phyloP scores from a whole-genome alignment of 2,329 filamentous ascomycete genomes.

The Polychaeton citri region DNA sequence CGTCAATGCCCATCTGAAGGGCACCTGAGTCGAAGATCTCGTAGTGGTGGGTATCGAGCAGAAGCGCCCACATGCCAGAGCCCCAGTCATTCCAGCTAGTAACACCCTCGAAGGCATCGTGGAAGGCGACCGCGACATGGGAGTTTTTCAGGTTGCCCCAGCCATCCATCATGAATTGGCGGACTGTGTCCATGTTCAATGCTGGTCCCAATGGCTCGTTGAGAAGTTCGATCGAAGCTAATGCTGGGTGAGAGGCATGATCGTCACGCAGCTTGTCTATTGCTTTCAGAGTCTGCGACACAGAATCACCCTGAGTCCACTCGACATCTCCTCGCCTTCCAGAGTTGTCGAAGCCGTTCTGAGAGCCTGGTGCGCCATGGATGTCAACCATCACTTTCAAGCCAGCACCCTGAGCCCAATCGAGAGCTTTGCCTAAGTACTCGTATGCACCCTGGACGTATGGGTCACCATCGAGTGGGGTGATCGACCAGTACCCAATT shows the following conservation, averaged over 20 bases:
- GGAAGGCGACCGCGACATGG: slow-evolving; percentile 30
- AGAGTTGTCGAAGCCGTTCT: slow-evolving; percentile 57
- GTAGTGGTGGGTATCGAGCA: slow-evolving; percentile 37
- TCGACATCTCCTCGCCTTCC: slow-evolving; percentile 35
- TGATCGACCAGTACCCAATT: slow-evolving; percentile 52
- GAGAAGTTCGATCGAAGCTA: slow-evolving; percentile 33
- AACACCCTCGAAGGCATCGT: slow-evolving; percentile 34
- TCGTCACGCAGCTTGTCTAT: slow-evolving; percentile 35
- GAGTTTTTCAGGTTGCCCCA: slow-evolving; percentile 32
- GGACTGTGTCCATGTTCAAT: slow-evolving; percentile 29
- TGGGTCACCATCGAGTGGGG: slow-evolving; percentile 39
- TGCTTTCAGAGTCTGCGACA: slow-evolving; percentile 27
- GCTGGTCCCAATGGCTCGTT: slow-evolving; percentile 34
- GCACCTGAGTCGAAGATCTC: slow-evolving; percentile 30
- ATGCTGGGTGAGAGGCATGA: slow-evolving; percentile 29
- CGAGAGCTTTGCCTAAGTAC: slow-evolving; percentile 43
- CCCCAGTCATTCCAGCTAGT: slow-evolving; percentile 32
- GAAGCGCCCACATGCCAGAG: slow-evolving; percentile 28
- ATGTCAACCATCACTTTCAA: slow-evolving; percentile 55
- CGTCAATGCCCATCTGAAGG: slow-evolving; percentile 23
- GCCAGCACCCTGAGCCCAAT: slow-evolving; percentile 41
- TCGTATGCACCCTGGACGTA: slow-evolving; percentile 50
- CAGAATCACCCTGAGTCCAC: slow-evolving; percentile 32
- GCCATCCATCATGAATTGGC: slow-evolving; percentile 35
- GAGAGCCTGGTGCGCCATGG: slow-evolving; percentile 50